phyloP scores from a whole-genome alignment of 495 filamentous ascomycete species.

The Niebla homalea region DNA sequence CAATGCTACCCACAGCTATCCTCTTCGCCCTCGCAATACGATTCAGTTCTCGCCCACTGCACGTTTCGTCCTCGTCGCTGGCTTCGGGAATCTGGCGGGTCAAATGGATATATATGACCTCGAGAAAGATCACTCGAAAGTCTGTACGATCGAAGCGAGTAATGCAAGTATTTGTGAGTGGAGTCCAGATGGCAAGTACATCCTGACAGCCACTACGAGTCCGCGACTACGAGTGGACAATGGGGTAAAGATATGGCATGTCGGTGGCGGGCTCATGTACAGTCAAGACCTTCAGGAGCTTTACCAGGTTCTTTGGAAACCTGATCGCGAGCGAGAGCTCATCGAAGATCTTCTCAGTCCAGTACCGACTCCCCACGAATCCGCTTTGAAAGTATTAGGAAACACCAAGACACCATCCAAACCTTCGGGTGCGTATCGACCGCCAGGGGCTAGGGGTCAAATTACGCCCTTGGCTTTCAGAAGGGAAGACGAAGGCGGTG shows the following conservation, averaged over 20 bases:
- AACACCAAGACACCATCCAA: conserved; percentile 87
- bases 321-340: conserved; percentile 33
- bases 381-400: conserved; percentile 68
- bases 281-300: conserved; percentile 87
- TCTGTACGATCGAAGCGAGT: conserved; percentile 87
- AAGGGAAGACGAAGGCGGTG: conserved; percentile 91
- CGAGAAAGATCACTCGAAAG: conserved; percentile 77
- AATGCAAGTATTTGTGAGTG: conserved; percentile 92
- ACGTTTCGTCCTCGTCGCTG: conserved; percentile 82
- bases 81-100: conserved; percentile 92
- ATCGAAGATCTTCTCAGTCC: conserved; percentile 55
- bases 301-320: conserved; percentile 86
- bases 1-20: conserved; percentile 65
- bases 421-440: conserved; percentile 87
- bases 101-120: conserved; percentile 97
- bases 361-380: conserved; percentile 68
- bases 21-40: conserved; percentile 80
- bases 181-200: conserved; percentile 89
- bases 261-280: conserved; percentile 82
- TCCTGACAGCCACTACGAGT: conserved; percentile 92
- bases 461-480: conserved; percentile 88
- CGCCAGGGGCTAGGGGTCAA: conserved; percentile 85
- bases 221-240: conserved; percentile 93
- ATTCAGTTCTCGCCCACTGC: conserved; percentile 91
- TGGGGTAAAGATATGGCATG: conserved; percentile 89